A percentile compares a stretch with the other conserved stretches of the same genome.
These are phyloP conservation scores for Fusarium coicis DNA, from an alignment of 2,329 filamentous ascomycete species.

Conservation along the genomic window DNA sequence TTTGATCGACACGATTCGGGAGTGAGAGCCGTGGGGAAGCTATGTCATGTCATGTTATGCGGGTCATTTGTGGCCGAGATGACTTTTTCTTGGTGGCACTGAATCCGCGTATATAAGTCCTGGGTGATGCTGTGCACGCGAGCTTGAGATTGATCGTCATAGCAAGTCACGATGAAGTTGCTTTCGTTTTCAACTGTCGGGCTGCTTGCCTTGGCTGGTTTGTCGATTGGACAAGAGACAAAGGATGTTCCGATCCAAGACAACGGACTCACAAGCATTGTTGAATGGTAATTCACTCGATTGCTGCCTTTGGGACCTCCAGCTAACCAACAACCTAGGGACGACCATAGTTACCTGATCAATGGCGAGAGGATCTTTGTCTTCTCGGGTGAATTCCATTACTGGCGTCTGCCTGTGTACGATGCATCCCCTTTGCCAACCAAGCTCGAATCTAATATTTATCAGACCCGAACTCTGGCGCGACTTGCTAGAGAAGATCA, in stretches of 20 bases:
- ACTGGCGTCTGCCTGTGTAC: constrained; percentile 56
- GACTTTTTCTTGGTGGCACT: neutral
- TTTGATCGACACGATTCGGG: constrained; percentile 19
- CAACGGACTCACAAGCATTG: constrained; percentile 26
- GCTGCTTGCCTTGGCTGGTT: constrained; percentile 21
- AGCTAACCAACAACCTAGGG: constrained; percentile 41
- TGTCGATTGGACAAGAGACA: constrained; percentile 22
- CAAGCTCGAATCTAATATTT: neutral
- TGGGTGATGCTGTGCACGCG: neutral
- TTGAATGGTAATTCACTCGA: constrained; percentile 18
- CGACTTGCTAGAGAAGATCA: constrained; percentile 56
- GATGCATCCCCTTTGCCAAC: neutral
- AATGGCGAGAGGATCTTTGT: constrained; percentile 55
- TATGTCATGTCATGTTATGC: constrained; percentile 14
- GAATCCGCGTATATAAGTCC: constrained; percentile 3
- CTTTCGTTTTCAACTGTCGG: constrained; percentile 24
- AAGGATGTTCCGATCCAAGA: constrained; percentile 18
- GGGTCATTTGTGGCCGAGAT: constrained; percentile 18
- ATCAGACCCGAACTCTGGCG: constrained; percentile 51
- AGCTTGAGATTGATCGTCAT: neutral
- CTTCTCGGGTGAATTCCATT: constrained; percentile 57
- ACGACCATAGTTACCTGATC: constrained; percentile 54
- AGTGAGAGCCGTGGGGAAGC: neutral
- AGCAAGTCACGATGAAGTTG: constrained; percentile 21
- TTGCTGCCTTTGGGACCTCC: rapidly evolving